Evolutionary conservation across 768 basidiomycete species (phyloP).

Genomic region (Hericium alpestre): DNA sequence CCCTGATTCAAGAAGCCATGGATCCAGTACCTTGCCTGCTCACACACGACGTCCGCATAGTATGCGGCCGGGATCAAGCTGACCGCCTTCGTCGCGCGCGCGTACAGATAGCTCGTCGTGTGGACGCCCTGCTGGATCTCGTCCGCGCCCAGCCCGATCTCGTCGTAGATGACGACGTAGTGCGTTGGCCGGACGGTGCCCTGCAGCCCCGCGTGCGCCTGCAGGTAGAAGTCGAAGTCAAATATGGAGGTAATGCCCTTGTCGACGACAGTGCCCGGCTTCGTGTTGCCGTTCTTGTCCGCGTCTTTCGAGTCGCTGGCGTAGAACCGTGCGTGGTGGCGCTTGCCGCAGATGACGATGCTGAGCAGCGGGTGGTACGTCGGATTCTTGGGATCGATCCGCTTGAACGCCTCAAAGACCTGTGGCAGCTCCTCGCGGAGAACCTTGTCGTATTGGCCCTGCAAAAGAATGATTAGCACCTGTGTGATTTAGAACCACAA

Average conservation of each 20-base stretch:
- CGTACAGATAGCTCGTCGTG: conserved; percentile 62
- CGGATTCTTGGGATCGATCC: conserved; percentile 30
- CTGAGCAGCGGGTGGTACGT: conserved; percentile 55
- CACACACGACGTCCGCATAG: conserved; percentile 76
- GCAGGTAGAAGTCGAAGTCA: conserved; percentile 24
- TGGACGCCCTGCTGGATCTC: conserved; percentile 67
- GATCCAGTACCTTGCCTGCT: conserved; percentile 66
- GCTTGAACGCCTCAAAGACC: conserved; percentile 51
- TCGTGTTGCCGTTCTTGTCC: conserved; percentile 64
- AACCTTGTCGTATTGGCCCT: conserved; percentile 69
- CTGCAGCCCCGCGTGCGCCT: conserved; percentile 68
- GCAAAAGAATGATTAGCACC: not conserved
- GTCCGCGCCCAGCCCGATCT: conserved; percentile 57
- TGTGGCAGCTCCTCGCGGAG: conserved; percentile 49
- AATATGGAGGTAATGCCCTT: conserved; percentile 52
- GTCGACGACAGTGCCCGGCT: conserved; percentile 73
- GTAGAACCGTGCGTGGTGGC: conserved; percentile 54
- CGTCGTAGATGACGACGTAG: conserved; percentile 74
- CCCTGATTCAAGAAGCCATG: conserved; percentile 52
- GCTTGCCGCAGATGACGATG: conserved; percentile 74
- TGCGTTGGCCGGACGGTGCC: conserved; percentile 66
- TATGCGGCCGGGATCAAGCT: conserved; percentile 73
- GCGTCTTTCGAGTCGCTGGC: conserved; percentile 39
- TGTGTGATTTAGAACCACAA: not conserved
- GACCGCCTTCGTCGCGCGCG: conserved; percentile 75